Evolutionary conservation across 2,329 filamentous ascomycete genomes (phyloP).

Genomic region (Ophiostoma novo-ulmi): DNA sequence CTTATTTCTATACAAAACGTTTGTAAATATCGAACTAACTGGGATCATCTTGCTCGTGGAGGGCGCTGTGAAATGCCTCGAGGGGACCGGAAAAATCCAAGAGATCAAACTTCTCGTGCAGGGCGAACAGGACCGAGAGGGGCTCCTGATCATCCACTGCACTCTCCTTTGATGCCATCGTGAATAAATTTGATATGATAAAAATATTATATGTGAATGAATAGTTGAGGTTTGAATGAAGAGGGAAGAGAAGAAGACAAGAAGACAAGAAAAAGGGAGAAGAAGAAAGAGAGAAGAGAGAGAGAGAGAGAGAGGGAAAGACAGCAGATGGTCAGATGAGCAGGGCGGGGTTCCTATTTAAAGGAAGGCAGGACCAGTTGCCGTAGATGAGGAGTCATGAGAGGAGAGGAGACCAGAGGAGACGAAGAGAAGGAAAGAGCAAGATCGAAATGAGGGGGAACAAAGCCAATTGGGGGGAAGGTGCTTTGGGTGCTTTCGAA

Average conservation of each 20-base stretch:
- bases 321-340: slow-evolving; percentile 14
- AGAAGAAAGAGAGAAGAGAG: background rate
- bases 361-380: background rate
- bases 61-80: slow-evolving; percentile 47
- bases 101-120: slow-evolving; percentile 56
- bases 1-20: background rate
- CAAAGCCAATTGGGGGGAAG: slow-evolving; percentile 19
- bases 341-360: slow-evolving; percentile 24
- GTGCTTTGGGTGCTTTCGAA: slow-evolving; percentile 13
- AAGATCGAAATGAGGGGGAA: slow-evolving; percentile 20
- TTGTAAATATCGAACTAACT: slow-evolving; percentile 38
- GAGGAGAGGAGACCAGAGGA: background rate
- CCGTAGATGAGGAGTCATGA: background rate
- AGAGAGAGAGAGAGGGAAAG: background rate
- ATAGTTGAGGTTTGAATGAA: background rate
- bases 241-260: background rate
- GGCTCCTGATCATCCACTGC: slow-evolving; percentile 53
- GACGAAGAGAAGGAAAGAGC: slow-evolving; percentile 16
- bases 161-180: slow-evolving; percentile 55
- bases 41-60: slow-evolving; percentile 50
- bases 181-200: slow-evolving; percentile 35
- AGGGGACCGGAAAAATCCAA: slow-evolving; percentile 54
- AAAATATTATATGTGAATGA: slow-evolving; percentile 1
- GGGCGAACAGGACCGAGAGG: slow-evolving; percentile 55
- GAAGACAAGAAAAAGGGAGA: slow-evolving; percentile 11